phyloP scores from a whole-genome alignment of 805 yeast genomes.

The Peterozyma toletana region DNA sequence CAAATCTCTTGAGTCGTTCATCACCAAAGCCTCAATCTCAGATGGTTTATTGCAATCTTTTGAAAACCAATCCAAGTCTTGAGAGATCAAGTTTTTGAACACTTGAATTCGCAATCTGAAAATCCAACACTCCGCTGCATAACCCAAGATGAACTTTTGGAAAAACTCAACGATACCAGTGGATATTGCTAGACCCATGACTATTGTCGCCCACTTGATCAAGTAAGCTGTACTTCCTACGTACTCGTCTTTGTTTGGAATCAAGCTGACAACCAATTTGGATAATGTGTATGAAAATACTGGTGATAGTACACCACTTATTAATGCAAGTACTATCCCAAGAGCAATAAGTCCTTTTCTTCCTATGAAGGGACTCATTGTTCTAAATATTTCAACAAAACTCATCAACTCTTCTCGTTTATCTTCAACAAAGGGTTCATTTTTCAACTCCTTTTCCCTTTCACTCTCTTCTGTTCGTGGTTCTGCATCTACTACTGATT shows the following conservation, averaged over 20 bases:
- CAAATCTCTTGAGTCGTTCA: constrained; percentile 80
- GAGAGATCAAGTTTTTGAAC: constrained; percentile 41
- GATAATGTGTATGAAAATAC: constrained; percentile 75
- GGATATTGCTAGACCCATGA: constrained; percentile 50
- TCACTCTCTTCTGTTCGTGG: neutral
- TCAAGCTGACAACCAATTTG: constrained; percentile 55
- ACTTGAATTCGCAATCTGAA: constrained; percentile 39
- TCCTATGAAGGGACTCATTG: constrained; percentile 20
- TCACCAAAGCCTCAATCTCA: constrained; percentile 55
- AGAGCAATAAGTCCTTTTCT: constrained; percentile 22
- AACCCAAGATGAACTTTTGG: constrained; percentile 42
- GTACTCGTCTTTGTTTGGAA: constrained; percentile 33
- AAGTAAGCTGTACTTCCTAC: constrained; percentile 25
- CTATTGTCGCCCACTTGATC: constrained; percentile 61
- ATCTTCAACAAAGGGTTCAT: neutral
- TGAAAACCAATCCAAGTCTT: constrained; percentile 48
- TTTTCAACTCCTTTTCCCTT: no score
- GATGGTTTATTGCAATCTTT: constrained; percentile 31
- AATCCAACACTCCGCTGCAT: constrained; percentile 66
- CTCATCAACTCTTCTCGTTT: constrained; percentile 15
- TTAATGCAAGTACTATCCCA: constrained; percentile 48
- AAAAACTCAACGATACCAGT: constrained; percentile 55
- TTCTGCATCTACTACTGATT: neutral
- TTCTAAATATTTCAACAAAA: constrained; percentile 18
- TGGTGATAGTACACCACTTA: constrained; percentile 65